Percentiles rank a stretch among this genome's conserved stretches.
phyloP scores from a whole-genome alignment of 257 asterid species.

The Dorcoceras hygrometricum region DNA sequence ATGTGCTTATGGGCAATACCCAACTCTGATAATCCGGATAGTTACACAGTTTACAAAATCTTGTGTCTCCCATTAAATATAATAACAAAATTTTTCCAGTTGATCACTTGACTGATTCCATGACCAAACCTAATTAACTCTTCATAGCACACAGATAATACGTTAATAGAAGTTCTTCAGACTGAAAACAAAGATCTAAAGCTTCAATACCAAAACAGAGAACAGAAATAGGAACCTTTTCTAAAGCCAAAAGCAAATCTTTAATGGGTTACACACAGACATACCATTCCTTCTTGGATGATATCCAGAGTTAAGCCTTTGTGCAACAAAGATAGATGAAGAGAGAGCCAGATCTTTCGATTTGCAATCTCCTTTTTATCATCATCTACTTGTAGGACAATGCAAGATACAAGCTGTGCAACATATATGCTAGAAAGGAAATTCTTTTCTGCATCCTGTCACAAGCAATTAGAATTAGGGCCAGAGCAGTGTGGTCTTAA shows the following conservation, averaged over 20 bases:
- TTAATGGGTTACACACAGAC: constrained; percentile 14
- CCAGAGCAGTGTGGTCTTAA: not conserved
- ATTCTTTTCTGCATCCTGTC: constrained; percentile 52
- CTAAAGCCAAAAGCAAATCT: constrained; percentile 17
- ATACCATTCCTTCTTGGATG: constrained; percentile 96
- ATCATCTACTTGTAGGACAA: constrained; percentile 72
- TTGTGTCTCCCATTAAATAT: not conserved
- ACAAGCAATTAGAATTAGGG: constrained; percentile 21
- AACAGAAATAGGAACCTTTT: constrained; percentile 17
- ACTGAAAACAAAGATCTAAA: constrained; percentile 6
- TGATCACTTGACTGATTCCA: not conserved
- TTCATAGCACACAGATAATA: not conserved
- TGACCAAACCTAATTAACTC: not conserved
- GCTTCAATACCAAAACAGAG: not conserved
- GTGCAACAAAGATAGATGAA: constrained; percentile 69
- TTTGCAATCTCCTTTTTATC: constrained; percentile 76
- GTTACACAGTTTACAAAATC: not conserved
- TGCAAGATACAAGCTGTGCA: constrained; percentile 90
- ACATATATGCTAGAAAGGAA: constrained; percentile 59
- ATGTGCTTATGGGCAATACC: not conserved
- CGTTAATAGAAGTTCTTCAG: not conserved
- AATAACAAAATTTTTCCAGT: not conserved
- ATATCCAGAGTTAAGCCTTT: constrained; percentile 67
- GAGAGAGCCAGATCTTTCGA: constrained; percentile 91
- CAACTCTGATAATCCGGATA: constrained; percentile 1